A percentile compares a stretch with the other conserved stretches of the same genome.
Conservation (phyloP, 129 eudicot genomes). For the Helianthus annuus region HanXRQr2.0-SUNRISE NC_035438.2:64365397-64365896, state of each 20-base stretch:
- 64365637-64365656: slow-evolving; percentile 84
- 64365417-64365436: no score
- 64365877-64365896: no score
- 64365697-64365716: no score
- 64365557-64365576: slow-evolving; percentile 30
- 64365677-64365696: no score
- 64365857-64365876: no score
- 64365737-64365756: no score
- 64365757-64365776: no score
- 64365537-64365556: slow-evolving; percentile 13
- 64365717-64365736: no score
- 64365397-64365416: no score
- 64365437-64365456: slow-evolving; percentile 88
- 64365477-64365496: slow-evolving; percentile 76
- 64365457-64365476: slow-evolving; percentile 84
- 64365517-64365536: slow-evolving; percentile 25
- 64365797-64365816: no score
- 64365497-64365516: slow-evolving; percentile 62
- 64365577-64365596: slow-evolving; percentile 81
- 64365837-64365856: slow-evolving; percentile 87
- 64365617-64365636: slow-evolving; percentile 70
- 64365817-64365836: slow-evolving; percentile 5
- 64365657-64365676: slow-evolving; percentile 43
- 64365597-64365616: slow-evolving; percentile 83
- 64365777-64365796: no score